Percentiles rank a stretch among this genome's conserved stretches.
phyloP scores from a whole-genome alignment of 2,329 filamentous ascomycete genomes.

The Aspergillus arachidicola region DNA sequence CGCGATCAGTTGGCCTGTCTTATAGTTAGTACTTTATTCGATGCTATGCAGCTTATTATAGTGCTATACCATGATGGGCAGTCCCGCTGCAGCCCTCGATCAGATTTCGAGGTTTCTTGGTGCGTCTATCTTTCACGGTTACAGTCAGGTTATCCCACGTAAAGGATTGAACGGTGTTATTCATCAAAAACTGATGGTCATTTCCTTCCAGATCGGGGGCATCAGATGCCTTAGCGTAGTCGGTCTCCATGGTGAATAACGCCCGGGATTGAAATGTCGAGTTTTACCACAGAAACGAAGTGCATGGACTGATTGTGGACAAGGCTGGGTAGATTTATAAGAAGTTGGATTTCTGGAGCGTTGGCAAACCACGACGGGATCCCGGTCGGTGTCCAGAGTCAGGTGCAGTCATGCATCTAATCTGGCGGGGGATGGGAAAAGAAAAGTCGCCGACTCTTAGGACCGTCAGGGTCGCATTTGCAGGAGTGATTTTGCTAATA shows the following conservation, averaged over 20 bases:
- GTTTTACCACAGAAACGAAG: neutral
- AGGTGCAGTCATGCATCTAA: neutral
- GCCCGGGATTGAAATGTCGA: neutral
- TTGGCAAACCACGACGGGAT: neutral
- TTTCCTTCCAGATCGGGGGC: slow-evolving; percentile 34
- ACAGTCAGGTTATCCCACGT: slow-evolving; percentile 70
- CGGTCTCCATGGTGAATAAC: slow-evolving; percentile 1
- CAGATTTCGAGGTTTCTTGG: slow-evolving; percentile 64
- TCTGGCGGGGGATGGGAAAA: neutral
- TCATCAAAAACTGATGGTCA: slow-evolving; percentile 44
- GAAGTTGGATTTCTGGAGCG: neutral
- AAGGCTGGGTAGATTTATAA: neutral
- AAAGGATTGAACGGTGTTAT: slow-evolving; percentile 65
- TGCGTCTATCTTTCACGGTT: slow-evolving; percentile 70
- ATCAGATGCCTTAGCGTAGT: neutral
- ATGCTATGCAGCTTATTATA: neutral
- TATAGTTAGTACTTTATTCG: neutral
- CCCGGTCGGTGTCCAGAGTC: neutral
- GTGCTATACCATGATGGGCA: slow-evolving; percentile 59
- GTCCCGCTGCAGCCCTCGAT: slow-evolving; percentile 65
- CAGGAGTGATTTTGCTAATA: neutral
- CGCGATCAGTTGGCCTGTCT: slow-evolving; percentile 69
- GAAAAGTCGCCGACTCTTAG: neutral
- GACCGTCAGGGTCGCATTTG: neutral
- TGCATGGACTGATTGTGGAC: neutral